These are phyloP conservation scores for Aspergillus fijiensis DNA, from an alignment of 2,329 filamentous ascomycete genomes.

Conservation along the genomic window DNA sequence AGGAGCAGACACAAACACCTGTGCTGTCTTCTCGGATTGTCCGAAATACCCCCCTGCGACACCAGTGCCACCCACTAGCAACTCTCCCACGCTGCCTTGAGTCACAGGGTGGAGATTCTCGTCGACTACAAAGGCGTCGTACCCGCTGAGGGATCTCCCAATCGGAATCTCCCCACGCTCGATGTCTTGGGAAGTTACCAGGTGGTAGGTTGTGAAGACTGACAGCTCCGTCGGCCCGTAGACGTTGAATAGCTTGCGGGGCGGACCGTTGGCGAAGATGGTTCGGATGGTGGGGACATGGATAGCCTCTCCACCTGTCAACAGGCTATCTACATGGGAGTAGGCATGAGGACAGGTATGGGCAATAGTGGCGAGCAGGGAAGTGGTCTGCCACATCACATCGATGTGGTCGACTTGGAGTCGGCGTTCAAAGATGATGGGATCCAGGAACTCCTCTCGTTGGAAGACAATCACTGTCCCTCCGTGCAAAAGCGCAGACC, in stretches of 20 bases:
- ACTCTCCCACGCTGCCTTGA: constrained; percentile 21
- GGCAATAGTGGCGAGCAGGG: constrained; percentile 7
- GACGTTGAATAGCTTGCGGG: constrained; percentile 7
- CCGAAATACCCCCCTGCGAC: constrained; percentile 72
- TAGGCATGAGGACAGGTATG: constrained; percentile 6
- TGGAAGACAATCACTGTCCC: constrained; percentile 9
- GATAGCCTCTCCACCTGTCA: constrained; percentile 14
- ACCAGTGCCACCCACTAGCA: constrained; percentile 49
- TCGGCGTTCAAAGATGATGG: background rate
- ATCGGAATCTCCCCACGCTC: constrained; percentile 42
- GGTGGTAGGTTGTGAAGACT: constrained; percentile 11
- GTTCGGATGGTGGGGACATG: constrained; percentile 6
- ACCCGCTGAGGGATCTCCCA: constrained; percentile 17
- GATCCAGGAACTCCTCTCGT: constrained; percentile 6
- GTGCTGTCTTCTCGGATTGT: constrained; percentile 57
- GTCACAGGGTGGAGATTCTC: constrained; percentile 8
- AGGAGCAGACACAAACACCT: constrained; percentile 61
- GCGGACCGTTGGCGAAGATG: constrained; percentile 10
- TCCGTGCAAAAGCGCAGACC: constrained; percentile 8
- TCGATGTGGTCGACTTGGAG: constrained; percentile 2
- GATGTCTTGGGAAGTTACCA: constrained; percentile 16
- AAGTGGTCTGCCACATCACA: constrained; percentile 11
- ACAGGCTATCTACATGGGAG: constrained; percentile 4
- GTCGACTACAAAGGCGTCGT: constrained; percentile 15
- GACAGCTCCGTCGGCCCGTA: constrained; percentile 16